phyloP scores from a whole-genome alignment of 441 rosid genomes.

The Pelargonium fulgidum region DNA sequence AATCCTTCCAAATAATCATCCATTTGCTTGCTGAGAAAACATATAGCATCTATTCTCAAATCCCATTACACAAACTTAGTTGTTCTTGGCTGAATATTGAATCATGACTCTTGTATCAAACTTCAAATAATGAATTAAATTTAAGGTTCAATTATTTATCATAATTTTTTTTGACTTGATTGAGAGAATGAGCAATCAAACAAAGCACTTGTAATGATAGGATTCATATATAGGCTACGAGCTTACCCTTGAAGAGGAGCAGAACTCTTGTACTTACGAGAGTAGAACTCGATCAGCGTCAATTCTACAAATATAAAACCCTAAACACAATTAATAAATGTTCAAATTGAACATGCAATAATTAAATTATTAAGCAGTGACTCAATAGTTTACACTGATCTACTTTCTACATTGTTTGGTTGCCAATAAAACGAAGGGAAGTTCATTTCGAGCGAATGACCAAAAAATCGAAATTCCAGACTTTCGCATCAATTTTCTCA shows the following conservation, averaged over 20 bases:
- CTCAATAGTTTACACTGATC: not conserved
- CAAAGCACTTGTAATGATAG: too few species aligned
- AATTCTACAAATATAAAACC: conserved; percentile 26
- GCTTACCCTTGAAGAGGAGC: conserved; percentile 82
- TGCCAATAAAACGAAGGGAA: not conserved
- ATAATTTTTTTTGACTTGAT: too few species aligned
- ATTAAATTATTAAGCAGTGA: not conserved
- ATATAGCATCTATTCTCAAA: not conserved
- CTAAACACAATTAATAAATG: not conserved
- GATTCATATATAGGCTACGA: too few species aligned
- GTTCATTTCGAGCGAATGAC: not conserved
- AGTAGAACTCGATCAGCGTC: conserved; percentile 55
- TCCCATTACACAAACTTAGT: too few species aligned
- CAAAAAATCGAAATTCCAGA: not conserved
- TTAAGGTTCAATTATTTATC: too few species aligned
- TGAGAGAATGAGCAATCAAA: too few species aligned
- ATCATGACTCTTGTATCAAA: conserved; percentile 13
- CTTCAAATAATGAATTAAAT: not conserved
- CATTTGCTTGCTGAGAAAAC: not conserved
- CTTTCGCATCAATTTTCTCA: not conserved
- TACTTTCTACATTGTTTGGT: not conserved
- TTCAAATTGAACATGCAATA: not conserved
- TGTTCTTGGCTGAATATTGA: not conserved
- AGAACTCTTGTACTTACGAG: conserved; percentile 50
- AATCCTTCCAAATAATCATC: not conserved